Evolutionary conservation across 345 rosid species (phyloP).

Genomic region (Cardiospermum halicacabum): DNA sequence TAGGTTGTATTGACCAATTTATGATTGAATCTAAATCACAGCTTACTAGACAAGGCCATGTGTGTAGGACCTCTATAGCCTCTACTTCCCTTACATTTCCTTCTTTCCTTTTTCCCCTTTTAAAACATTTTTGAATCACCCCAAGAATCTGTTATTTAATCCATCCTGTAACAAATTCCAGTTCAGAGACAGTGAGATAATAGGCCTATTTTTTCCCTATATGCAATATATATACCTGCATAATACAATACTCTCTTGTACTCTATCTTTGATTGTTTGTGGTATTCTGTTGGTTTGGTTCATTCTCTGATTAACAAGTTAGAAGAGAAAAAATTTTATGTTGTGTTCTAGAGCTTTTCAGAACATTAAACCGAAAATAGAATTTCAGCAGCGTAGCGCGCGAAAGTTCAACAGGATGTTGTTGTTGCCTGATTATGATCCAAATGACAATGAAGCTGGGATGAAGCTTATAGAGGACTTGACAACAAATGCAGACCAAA

Average conservation of each 20-base stretch:
- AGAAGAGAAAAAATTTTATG: slow-evolving; percentile 10
- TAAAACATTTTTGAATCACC: slow-evolving; percentile 11
- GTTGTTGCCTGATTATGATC: slow-evolving; percentile 63
- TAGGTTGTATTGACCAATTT: slow-evolving; percentile 57
- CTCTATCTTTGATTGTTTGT: slow-evolving; percentile 15
- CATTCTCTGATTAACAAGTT: background rate
- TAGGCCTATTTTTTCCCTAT: slow-evolving; percentile 8
- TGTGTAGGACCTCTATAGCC: slow-evolving; percentile 79
- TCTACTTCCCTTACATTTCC: slow-evolving; percentile 23
- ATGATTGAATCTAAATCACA: slow-evolving; percentile 41
- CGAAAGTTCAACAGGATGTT: slow-evolving; percentile 29
- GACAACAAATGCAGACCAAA: slow-evolving; percentile 52
- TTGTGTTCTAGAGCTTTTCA: slow-evolving; percentile 21
- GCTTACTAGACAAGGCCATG: slow-evolving; percentile 81
- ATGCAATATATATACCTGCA: slow-evolving; percentile 17
- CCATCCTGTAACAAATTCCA: slow-evolving; percentile 26
- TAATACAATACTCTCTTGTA: slow-evolving; percentile 16
- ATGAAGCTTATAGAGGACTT: slow-evolving; percentile 67
- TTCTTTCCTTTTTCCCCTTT: background rate
- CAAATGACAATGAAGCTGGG: slow-evolving; percentile 67
- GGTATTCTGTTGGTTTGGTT: slow-evolving; percentile 6
- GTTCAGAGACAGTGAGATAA: slow-evolving; percentile 12
- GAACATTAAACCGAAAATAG: slow-evolving; percentile 12
- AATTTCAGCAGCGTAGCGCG: slow-evolving; percentile 3
- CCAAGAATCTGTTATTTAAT: slow-evolving; percentile 49